A percentile compares a stretch with the other conserved stretches of the same genome.
phyloP scores from a whole-genome alignment of 768 basidiomycete genomes.

The Hericium coralloides region DNA sequence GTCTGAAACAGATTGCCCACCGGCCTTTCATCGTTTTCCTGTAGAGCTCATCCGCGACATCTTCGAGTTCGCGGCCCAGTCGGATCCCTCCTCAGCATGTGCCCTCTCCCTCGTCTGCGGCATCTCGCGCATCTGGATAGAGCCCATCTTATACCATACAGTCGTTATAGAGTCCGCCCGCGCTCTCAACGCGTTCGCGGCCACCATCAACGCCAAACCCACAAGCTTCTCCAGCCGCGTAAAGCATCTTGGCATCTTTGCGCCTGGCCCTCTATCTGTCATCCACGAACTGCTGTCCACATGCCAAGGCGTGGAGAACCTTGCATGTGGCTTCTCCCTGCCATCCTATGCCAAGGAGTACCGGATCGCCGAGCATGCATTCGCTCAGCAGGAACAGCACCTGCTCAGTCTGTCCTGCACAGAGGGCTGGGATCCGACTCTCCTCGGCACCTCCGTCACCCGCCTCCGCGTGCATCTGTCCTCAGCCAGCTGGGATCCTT shows the following conservation, averaged over 20 bases:
- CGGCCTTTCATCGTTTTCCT: slow-evolving; percentile 16
- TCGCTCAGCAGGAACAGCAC: not conserved
- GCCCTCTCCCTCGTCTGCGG: slow-evolving; percentile 28
- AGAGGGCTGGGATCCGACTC: not conserved
- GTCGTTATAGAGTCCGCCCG: slow-evolving; percentile 26
- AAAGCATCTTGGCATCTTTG: slow-evolving; percentile 27
- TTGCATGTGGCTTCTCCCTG: slow-evolving; percentile 28
- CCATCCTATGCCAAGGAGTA: slow-evolving; percentile 15
- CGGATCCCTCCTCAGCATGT: slow-evolving; percentile 20
- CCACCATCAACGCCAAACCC: slow-evolving; percentile 20
- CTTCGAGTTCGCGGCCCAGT: slow-evolving; percentile 26
- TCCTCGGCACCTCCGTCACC: not conserved
- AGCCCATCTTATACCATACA: slow-evolving; percentile 29
- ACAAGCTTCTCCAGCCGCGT: slow-evolving; percentile 18
- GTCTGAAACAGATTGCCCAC: not conserved
- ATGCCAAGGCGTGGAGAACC: slow-evolving; percentile 24
- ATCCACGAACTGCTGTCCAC: slow-evolving; percentile 24
- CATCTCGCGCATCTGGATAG: slow-evolving; percentile 23
- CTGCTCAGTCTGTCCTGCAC: not conserved
- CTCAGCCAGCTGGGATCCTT: not conserved
- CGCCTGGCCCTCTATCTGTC: slow-evolving; percentile 24
- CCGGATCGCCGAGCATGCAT: slow-evolving; percentile 4
- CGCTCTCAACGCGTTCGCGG: slow-evolving; percentile 21
- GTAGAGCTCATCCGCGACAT: slow-evolving; percentile 27
- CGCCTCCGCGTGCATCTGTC: not conserved